phyloP scores from a whole-genome alignment of 495 filamentous ascomycete species.

The Talaromyces ruber region DNA sequence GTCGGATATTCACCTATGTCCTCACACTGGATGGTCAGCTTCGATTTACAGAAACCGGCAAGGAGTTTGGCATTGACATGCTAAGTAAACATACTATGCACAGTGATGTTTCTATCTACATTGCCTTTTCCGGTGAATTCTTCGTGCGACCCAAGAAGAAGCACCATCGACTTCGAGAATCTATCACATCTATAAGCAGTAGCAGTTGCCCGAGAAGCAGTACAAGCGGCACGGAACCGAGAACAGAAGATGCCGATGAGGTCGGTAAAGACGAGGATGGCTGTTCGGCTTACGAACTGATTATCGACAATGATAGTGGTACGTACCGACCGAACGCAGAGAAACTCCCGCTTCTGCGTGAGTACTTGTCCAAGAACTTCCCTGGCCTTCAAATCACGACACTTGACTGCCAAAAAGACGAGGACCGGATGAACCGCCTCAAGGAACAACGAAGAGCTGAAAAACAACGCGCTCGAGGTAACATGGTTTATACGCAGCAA shows the following conservation, averaged over 20 bases:
- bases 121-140: constrained; percentile 89
- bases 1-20: constrained; percentile 85
- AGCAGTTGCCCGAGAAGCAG: constrained; percentile 12
- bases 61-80: constrained; percentile 88
- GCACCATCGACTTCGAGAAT: constrained; percentile 16
- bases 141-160: constrained; percentile 65
- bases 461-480: constrained; percentile 53
- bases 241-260: constrained; percentile 28
- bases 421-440: constrained; percentile 50
- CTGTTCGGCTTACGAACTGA: constrained; percentile 67
- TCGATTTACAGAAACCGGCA: constrained; percentile 89
- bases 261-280: constrained; percentile 35
- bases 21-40: constrained; percentile 78
- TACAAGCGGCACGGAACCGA: neutral
- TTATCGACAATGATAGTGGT: constrained; percentile 92
- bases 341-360: constrained; percentile 57
- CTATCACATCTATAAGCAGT: constrained; percentile 6
- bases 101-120: constrained; percentile 78
- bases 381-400: constrained; percentile 63
- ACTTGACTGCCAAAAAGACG: constrained; percentile 58
- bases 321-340: constrained; percentile 82
- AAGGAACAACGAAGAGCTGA: constrained; percentile 54
- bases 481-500: constrained; percentile 59
- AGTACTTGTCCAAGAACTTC: constrained; percentile 62
- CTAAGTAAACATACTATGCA: constrained; percentile 94